Evolutionary conservation across 768 basidiomycete genomes (phyloP), one percentile per base, ranked within the genome.

Genomic region (Russula lepida): DNA sequence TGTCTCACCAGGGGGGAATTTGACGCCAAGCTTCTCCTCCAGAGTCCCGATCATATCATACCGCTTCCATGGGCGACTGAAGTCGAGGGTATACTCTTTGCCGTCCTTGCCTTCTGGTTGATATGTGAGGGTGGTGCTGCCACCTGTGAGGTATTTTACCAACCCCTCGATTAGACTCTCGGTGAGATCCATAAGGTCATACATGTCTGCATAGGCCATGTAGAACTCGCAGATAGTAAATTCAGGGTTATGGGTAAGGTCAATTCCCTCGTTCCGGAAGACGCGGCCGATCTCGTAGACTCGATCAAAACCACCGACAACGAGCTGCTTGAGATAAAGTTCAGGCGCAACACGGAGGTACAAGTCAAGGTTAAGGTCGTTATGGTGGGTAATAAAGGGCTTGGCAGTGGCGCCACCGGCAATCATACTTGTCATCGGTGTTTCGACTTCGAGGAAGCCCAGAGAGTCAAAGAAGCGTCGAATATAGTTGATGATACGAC

Each of bases 161-260:
- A 99, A 75, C 8, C 94, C 92, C 69, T 94, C 90, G 19, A 98
- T 71, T 77, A 99, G 79, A 46, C 77, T 75, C 74, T 99, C 97
- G 17, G 97, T 99, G 59, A 98, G 80, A 44, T 98, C 97, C 95
- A 99, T 98, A 60, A 98, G 60, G 71, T 98, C 97, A 77, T 92
- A 88, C 94, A 95, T 95, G 73, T 98, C 97, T 60, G 97, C 97
- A 68, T 98, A 98, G 32, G 97, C 95, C 95, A 99, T 98, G 71
- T 98, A 99, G 76, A 99, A 98, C 77, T 99, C 95, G 81, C 95
- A 98, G 76, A 98, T 95, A 6, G 92, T 91, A 77, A 98, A 98
- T 73, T 99, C 97, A 67, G 97, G 97, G 75, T 99, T 99, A 74
- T 99, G 97, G 19, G 97, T 99, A 66, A 99, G 77, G 76, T 99